phyloP scores from a whole-genome alignment of 345 rosid species.

The Rhodomyrtus tomentosa region DNA sequence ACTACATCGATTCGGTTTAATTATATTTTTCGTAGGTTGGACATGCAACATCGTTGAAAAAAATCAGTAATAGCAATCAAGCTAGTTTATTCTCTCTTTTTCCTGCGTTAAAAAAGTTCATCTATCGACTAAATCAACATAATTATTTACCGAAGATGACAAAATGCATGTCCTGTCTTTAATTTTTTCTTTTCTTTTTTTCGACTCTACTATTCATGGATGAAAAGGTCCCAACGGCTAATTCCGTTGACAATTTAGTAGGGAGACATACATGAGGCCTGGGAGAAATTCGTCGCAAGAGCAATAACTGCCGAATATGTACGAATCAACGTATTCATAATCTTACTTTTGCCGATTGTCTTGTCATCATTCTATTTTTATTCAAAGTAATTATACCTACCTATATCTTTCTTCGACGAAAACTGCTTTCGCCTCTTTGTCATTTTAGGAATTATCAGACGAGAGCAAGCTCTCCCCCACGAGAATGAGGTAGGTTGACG shows the following conservation, averaged over 20 bases:
- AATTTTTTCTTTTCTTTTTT: too few relatives aligned
- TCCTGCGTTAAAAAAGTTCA: neutral
- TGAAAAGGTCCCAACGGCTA: neutral
- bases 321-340: neutral
- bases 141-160: neutral
- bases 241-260: neutral
- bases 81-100: neutral
- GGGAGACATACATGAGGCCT: neutral
- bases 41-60: neutral
- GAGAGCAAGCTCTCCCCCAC: neutral
- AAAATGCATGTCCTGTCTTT: neutral
- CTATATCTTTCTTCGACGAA: neutral
- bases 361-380: neutral
- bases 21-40: neutral
- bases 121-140: neutral
- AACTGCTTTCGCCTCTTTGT: neutral
- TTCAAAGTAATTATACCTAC: neutral
- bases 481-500: neutral
- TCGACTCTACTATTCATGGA: neutral
- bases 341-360: neutral
- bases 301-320: neutral
- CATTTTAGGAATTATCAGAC: neutral
- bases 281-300: neutral
- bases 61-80: neutral
- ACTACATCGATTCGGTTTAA: neutral